phyloP scores from a whole-genome alignment of 2,329 filamentous ascomycete genomes.

The Diaporthe longicolla region DNA sequence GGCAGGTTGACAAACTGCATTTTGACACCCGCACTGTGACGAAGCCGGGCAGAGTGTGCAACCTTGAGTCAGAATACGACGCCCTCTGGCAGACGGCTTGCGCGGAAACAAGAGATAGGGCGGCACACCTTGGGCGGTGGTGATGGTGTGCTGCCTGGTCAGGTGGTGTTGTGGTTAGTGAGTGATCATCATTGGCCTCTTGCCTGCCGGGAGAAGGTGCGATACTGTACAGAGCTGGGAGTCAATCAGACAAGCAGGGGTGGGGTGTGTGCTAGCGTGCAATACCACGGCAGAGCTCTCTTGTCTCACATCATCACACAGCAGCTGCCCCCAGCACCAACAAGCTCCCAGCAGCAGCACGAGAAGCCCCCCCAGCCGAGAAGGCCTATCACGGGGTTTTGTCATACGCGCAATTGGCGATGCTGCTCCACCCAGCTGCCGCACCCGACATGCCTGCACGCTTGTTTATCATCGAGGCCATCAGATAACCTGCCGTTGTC shows the following conservation, averaged over 20 bases:
- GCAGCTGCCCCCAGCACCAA: conserved; percentile 11
- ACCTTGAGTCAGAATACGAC: conserved; percentile 37
- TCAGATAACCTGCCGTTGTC: conserved; percentile 28
- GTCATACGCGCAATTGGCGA: conserved; percentile 43
- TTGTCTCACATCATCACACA: conserved; percentile 43
- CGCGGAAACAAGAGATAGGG: conserved; percentile 35
- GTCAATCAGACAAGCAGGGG: background rate
- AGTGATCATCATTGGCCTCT: conserved; percentile 3
- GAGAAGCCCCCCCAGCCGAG: background rate
- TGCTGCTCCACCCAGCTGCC: conserved; percentile 22
- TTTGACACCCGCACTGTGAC: conserved; percentile 2
- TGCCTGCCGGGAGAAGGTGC: conserved; percentile 36
- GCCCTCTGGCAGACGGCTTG: conserved; percentile 35
- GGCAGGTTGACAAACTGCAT: conserved; percentile 3
- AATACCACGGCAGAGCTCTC: conserved; percentile 1
- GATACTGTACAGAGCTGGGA: background rate
- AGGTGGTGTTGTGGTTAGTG: conserved; percentile 33
- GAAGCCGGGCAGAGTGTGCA: conserved; percentile 22
- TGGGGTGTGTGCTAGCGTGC: conserved; percentile 10
- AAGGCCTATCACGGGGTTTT: conserved; percentile 39
- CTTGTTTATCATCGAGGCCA: conserved; percentile 20
- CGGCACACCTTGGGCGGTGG: conserved; percentile 11
- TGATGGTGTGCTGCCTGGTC: conserved; percentile 43
- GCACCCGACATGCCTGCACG: conserved; percentile 6
- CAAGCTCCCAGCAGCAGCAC: no score